Evolutionary conservation across 2,329 filamentous ascomycete species (phyloP), one percentile per base, ranked within the genome.

Genomic region (Claviceps sp.): DNA sequence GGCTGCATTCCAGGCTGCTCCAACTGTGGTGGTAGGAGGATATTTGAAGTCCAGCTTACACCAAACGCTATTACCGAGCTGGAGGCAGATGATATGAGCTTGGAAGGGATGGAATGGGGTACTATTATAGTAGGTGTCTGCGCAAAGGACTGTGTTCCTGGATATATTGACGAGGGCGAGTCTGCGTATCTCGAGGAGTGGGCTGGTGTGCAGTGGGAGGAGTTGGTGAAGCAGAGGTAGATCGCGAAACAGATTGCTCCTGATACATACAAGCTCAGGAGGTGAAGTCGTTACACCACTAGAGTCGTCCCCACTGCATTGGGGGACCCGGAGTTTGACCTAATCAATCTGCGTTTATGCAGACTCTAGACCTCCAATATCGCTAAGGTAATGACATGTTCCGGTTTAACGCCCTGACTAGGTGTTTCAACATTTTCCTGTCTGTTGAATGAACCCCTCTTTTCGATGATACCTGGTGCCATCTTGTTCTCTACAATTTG

Each of bases 181-280:
- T 78, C 82, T 0, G 87, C 83, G 1, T 97, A 94, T 68, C 62
- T 89, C 17, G 93, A 97, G 72, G 93, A 98, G 68, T 98, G 93
- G 91, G 82, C 79, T n/a, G 93, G 91, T 6, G 93, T 97, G 57
- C 93, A 98, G 68, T 98, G 91, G 93, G 93, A 98, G 69, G 90
- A 96, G 67, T 61, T 81, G 55, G 64, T 64, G 36, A 73, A 70
- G 61, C 55, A 58, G 26, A 64, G 68, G 49, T 66, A 57, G 61
- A 64, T 45, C 17, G 26, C 17, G 20, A 22, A 38, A 13, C 13
- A 7, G 8, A 17, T 26, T 22, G 22, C 22, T 43, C 22, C 40
- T 11, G 13, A 56, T 62, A 57, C 56, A 45, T n/a, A 44, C 37
- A 52, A 49, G 51, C 39, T 47, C 8, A 42, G 13, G 44, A 45